Conservation (phyloP, 306 rosid genomes). For the Quercus gilva region DNA sequence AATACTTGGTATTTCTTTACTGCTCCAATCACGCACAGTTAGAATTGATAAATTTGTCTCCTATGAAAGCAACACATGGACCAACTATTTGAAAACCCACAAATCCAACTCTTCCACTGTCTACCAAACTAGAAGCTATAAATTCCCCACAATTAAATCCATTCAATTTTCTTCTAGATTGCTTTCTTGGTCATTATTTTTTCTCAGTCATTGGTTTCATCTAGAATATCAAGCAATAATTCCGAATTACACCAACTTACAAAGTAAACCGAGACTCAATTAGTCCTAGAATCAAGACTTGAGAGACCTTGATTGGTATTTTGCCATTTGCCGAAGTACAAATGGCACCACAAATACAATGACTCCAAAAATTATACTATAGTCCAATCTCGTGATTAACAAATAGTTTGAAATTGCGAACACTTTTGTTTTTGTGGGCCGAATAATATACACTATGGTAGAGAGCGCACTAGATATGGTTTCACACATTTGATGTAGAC, state of each 20-base stretch:
- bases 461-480: slow-evolving; percentile 29
- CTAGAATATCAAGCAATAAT: neutral
- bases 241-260: too few species aligned
- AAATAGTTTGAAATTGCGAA: slow-evolving; percentile 48
- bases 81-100: slow-evolving; percentile 12
- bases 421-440: slow-evolving; percentile 28
- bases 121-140: neutral
- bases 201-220: neutral
- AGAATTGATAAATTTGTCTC: slow-evolving; percentile 7
- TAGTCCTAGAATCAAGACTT: too few species aligned
- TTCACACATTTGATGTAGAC: slow-evolving; percentile 43
- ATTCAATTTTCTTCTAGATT: slow-evolving; percentile 3
- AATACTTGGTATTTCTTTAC: too few species aligned
- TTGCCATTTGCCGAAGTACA: neutral
- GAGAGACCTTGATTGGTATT: neutral
- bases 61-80: slow-evolving; percentile 3
- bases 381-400: slow-evolving; percentile 54
- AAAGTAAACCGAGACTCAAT: too few species aligned
- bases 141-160: neutral
- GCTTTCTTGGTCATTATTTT: neutral
- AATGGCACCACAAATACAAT: slow-evolving; percentile 15
- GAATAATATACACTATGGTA: slow-evolving; percentile 9
- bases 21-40: slow-evolving; percentile 16
- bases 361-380: slow-evolving; percentile 28
- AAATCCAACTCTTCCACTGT: neutral